These are phyloP conservation scores for Aphanomyces astaci DNA, from an alignment of 352 stramenopile species.

Conservation along the genomic window DNA sequence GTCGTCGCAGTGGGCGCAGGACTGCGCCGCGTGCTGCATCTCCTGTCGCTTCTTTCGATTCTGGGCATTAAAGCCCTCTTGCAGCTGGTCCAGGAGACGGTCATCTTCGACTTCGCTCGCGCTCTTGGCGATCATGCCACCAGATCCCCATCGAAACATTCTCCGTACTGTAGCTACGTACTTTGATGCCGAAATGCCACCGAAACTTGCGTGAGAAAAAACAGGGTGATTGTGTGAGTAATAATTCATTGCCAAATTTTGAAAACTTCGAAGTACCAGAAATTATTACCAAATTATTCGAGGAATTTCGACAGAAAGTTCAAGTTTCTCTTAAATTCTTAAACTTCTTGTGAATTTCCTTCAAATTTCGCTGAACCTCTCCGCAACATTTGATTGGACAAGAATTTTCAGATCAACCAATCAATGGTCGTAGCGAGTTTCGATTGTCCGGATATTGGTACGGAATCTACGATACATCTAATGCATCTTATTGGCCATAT, in stretches of 20 bases:
- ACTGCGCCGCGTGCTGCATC: not conserved
- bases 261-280: too few relatives aligned
- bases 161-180: not conserved
- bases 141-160: not conserved
- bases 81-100: not conserved
- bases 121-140: not conserved
- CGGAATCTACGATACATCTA: too few relatives aligned
- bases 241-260: not conserved
- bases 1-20: not conserved
- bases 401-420: too few relatives aligned
- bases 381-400: too few relatives aligned
- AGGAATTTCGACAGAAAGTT: too few relatives aligned
- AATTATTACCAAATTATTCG: too few relatives aligned
- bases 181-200: not conserved
- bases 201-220: not conserved
- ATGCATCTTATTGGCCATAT: too few relatives aligned
- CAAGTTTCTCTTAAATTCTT: too few relatives aligned
- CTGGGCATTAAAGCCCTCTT: not conserved
- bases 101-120: slow-evolving; percentile 2
- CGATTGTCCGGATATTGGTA: too few relatives aligned
- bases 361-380: too few relatives aligned
- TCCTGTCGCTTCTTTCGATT: not conserved
- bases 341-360: too few relatives aligned
- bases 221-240: not conserved
- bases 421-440: too few relatives aligned